Conservation (phyloP, 148 eudicot species). For the Spergularia bocconei region DNA sequence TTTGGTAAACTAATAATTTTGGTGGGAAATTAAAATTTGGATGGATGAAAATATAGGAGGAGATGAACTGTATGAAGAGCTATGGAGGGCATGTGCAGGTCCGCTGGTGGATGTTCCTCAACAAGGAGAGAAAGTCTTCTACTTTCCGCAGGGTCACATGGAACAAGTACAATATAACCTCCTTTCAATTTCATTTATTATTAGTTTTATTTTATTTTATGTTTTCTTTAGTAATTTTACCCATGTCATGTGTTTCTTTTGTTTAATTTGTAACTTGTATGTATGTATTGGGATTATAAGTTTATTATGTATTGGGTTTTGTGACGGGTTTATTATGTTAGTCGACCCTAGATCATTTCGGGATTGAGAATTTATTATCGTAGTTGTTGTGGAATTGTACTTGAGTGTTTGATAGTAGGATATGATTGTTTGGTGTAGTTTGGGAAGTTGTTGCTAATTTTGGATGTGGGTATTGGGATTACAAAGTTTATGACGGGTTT, state of each 20-base stretch:
- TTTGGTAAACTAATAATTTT: neutral
- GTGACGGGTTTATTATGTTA: neutral
- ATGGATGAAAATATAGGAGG: conserved; percentile 23
- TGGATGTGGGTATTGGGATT: conserved; percentile 23
- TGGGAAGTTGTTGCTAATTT: conserved; percentile 10
- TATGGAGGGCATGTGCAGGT: conserved; percentile 97
- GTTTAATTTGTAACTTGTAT: neutral
- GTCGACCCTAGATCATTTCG: neutral
- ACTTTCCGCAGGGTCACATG: conserved; percentile 96
- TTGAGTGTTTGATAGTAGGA: neutral
- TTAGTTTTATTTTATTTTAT: neutral
- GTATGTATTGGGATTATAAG: neutral
- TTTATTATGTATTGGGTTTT: neutral
- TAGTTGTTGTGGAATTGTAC: neutral
- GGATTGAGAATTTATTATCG: neutral
- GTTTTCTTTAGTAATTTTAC: neutral
- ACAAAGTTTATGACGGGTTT: too few relatives aligned
- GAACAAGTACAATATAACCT: conserved; percentile 68
- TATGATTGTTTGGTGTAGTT: neutral
- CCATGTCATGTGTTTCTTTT: neutral
- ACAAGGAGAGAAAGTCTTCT: conserved; percentile 60
- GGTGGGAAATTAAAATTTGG: neutral
- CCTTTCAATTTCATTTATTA: conserved; percentile 10
- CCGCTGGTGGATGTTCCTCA: conserved; percentile 77
- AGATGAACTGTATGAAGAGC: conserved; percentile 61